Base-by-base conservation (phyloP, 352 stramenopile genomes). In the Aphanomyces invadans region DNA sequence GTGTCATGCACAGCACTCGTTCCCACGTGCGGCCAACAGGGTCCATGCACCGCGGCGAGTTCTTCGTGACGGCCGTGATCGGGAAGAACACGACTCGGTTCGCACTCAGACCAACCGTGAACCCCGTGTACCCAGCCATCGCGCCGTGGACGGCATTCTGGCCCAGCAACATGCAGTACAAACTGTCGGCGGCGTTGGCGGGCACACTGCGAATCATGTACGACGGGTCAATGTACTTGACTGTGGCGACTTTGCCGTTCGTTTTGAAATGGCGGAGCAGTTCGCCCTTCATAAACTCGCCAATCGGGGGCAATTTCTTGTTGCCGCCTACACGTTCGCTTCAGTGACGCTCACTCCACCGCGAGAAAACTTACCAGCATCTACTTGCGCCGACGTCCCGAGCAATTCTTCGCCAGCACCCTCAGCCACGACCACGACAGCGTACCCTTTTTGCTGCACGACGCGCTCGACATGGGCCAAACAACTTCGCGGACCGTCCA, bases 201-300 rank as follows among this genome's bases (percentile, higher is more conserved):
- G 95, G 84, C 67, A 98, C 90, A 63, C 76, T 87, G 59, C 87
- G 91, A 72, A 99, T 97, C 89, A 98, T 98, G 78, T 99, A 99
- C 46, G 90, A 98, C 62, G 96, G 96, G 75, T 99, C 95, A 76
- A 99, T 98, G 80, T 98, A 98, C 79, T 98, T 98, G 60, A 98
- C 87, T 56, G 94, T 98, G 48, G 73, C 90, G 55, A 80, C 78
- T 73, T 88, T 92, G 72, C 81, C 85, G 65, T 80, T 89, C 65
- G 71, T 90, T 55, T 93, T 83, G 73, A 99, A 99, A 74, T 98
- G 92, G 46, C 95, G 74, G 68, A 92, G 82, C 48, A 99, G 93
- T 59, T 94, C 76, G 52, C 90, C 77, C 79, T 98, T 98, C 86
- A 99, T 95, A 71, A 98, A 98, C 72, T 97, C 83, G 64, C 96